Evolutionary conservation across 2,329 filamentous ascomycete species (phyloP), one percentile per base, ranked within the genome.

Genomic region (Alternaria triticimaculans): DNA sequence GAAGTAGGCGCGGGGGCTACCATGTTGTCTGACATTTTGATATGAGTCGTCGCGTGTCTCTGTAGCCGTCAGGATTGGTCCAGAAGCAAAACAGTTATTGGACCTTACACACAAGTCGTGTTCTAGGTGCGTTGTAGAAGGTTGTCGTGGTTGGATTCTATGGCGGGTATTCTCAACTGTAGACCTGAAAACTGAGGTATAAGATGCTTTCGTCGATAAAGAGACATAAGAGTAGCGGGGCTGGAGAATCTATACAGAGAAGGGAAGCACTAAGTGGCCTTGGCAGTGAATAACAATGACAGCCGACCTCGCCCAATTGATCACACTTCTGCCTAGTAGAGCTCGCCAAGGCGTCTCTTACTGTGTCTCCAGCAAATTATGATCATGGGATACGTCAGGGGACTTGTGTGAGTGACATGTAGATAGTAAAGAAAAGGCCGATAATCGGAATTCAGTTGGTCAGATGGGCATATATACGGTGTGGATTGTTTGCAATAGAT

Each of bases 371-470:
- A 41, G 37, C 9, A 0, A 41, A 6, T 18, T 0, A 10, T 18
- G 5, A 41, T 41, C 37, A 41, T 3, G 37, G 37, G 15, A 18
- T 41, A 41, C 0, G 37, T 41, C n/a, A 41, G 37, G n/a, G 9
- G 37, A 6, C 37, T 5, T 0, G 5, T 3, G 2, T 9, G 3
- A 41, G 9, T 41, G 37, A 1, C n/a, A 18, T 6, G 0, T 0
- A 11, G 37, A 4, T 18, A 18, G 37, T 18, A 18, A 41, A 41
- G n/a, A n/a, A 41, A 41, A 41, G 37, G n/a, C 37, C 15, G 9
- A 41, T 41, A 18, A 4, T 18, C 37, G 9, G 37, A 18, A n/a
- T 10, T 41, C n/a, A 18, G 0, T 6, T 41, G 1, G 15, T 6
- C 37, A 18, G 5, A 21, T 50, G 11, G 4, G 0, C 11, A 0